Percentiles rank a stretch among this genome's conserved stretches.
Evolutionary conservation across 2,329 filamentous ascomycete species (phyloP).

Genomic region (Aschersonia sp.): DNA sequence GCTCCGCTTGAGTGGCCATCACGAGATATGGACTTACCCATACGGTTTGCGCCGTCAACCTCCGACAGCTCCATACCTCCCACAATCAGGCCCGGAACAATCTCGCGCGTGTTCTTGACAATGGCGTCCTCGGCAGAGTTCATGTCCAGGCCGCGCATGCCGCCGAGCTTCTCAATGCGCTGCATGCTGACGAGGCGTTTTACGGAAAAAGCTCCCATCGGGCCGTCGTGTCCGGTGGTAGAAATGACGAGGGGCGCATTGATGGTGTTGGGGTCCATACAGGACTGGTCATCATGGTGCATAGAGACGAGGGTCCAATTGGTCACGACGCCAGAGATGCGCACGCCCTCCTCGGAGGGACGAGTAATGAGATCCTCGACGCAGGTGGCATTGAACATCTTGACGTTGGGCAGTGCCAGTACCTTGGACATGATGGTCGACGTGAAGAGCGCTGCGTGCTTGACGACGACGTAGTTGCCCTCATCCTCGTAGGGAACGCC

Average conservation of each 20-base stretch:
- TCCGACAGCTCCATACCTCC: constrained; percentile 90
- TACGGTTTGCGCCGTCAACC: constrained; percentile 80
- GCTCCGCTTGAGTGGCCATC: no score
- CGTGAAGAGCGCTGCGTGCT: constrained; percentile 87
- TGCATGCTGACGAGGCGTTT: constrained; percentile 88
- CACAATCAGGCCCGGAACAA: constrained; percentile 79
- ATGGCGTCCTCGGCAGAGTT: constrained; percentile 83
- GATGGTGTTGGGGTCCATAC: constrained; percentile 97
- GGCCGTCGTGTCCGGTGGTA: constrained; percentile 82
- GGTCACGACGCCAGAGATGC: constrained; percentile 79
- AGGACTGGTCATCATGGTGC: constrained; percentile 79
- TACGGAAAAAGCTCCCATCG: constrained; percentile 81
- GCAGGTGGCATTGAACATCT: constrained; percentile 89
- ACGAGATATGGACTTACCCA: constrained; percentile 37
- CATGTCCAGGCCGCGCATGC: constrained; percentile 93
- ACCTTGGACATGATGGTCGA: constrained; percentile 76
- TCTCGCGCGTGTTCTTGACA: constrained; percentile 79
- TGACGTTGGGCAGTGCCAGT: constrained; percentile 74
- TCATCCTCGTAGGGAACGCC: constrained; percentile 82
- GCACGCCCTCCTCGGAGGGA: constrained; percentile 38
- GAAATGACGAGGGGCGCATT: constrained; percentile 80
- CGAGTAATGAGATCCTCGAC: constrained; percentile 91
- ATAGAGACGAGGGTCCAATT: constrained; percentile 91
- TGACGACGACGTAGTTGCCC: constrained; percentile 78
- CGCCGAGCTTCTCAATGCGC: constrained; percentile 67